A percentile compares a stretch with the other conserved stretches of the same genome.
These are phyloP conservation scores for Bipolaris victoriae DNA, from an alignment of 2,329 filamentous ascomycete species.

Conservation along the genomic window DNA sequence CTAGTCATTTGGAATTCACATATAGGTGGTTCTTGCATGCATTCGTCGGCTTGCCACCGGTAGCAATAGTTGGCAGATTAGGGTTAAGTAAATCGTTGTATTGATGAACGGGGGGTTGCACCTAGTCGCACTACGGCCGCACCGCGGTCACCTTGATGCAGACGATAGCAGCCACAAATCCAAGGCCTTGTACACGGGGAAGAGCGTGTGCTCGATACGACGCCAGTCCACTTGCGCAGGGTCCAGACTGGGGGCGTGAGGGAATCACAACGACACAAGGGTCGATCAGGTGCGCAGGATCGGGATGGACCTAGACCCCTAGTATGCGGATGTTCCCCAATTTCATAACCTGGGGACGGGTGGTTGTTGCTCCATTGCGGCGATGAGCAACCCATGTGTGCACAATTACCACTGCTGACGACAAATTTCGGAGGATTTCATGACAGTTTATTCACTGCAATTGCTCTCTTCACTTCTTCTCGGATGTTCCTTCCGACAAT, in stretches of 20 bases:
- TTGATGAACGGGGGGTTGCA: neutral
- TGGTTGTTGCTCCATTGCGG: neutral
- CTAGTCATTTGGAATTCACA: neutral
- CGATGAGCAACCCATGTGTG: neutral
- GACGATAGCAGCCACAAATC: slow-evolving; percentile 1
- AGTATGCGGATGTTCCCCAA: neutral
- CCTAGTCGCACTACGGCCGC: slow-evolving; percentile 4
- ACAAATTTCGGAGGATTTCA: slow-evolving; percentile 1
- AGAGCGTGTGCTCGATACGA: neutral
- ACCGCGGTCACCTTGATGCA: slow-evolving; percentile 4
- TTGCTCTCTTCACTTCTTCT: slow-evolving; percentile 2
- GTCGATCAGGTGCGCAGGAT: neutral
- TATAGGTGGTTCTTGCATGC: neutral
- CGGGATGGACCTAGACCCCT: neutral
- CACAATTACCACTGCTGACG: slow-evolving; percentile 4
- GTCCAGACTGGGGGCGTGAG: neutral
- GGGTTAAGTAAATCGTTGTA: slow-evolving; percentile 1
- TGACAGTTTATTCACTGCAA: neutral
- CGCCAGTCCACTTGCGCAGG: neutral
- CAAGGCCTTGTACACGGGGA: slow-evolving; percentile 5
- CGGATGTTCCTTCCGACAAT: slow-evolving; percentile 3
- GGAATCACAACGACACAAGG: too few relatives aligned
- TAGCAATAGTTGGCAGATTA: neutral
- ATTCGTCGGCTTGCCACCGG: slow-evolving; percentile 2
- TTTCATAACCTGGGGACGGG: neutral